A percentile compares a stretch with the other conserved stretches of the same genome.
phyloP scores from a whole-genome alignment of 2,329 filamentous ascomycete species.

The Fusarium tjaetaba region DNA sequence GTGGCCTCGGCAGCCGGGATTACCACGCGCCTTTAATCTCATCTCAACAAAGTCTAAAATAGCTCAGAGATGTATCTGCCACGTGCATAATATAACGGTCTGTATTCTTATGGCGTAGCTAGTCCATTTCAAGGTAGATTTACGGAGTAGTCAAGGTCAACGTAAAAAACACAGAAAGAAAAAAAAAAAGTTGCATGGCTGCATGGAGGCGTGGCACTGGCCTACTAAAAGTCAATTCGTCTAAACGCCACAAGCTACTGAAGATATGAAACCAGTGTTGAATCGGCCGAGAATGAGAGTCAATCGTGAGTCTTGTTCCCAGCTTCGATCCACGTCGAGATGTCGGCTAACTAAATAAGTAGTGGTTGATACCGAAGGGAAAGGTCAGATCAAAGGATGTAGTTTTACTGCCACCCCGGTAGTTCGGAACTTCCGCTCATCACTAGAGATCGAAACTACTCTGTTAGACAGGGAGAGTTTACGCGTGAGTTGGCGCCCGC shows the following conservation, averaged over 20 bases:
- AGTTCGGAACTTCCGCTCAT: not conserved
- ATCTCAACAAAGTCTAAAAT: slow-evolving; percentile 3
- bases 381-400: not conserved
- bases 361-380: not conserved
- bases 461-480: not conserved
- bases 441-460: not conserved
- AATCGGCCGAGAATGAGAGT: not conserved
- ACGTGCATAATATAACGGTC: slow-evolving; percentile 16
- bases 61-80: slow-evolving; percentile 4
- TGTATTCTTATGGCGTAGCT: not conserved
- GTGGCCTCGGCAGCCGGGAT: not conserved
- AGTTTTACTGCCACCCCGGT: not conserved
- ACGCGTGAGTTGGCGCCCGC: not conserved
- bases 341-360: not conserved
- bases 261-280: not conserved
- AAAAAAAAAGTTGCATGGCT: not conserved
- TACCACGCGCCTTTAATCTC: not conserved
- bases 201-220: not conserved
- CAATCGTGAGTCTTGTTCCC: not conserved
- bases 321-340: not conserved
- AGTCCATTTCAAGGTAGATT: not conserved
- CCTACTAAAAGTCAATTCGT: not conserved
- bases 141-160: not conserved
- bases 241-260: not conserved
- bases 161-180: not conserved